Percentiles rank a stretch among this genome's conserved stretches.
Conservation (phyloP, 2,329 filamentous ascomycete genomes). For the Hymenotorrendiella dingleyae region DNA sequence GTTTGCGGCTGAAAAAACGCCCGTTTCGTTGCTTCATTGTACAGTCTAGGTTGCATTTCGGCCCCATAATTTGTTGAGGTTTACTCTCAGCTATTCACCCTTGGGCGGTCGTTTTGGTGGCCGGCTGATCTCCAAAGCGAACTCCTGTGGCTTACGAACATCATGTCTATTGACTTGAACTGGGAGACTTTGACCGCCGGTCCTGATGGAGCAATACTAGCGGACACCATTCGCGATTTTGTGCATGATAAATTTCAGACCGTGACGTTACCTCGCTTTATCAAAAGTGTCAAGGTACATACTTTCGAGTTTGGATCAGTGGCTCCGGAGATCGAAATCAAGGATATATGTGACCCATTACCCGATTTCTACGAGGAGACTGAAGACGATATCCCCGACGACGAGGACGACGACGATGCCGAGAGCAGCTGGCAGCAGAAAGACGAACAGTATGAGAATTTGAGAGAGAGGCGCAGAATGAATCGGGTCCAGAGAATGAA, state of each 20-base stretch:
- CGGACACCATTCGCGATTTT: slow-evolving; percentile 83
- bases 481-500: slow-evolving; percentile 32
- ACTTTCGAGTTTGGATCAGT: slow-evolving; percentile 87
- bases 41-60: background rate
- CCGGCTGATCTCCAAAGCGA: slow-evolving; percentile 1
- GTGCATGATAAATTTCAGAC: slow-evolving; percentile 95
- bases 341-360: slow-evolving; percentile 93
- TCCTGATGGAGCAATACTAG: slow-evolving; percentile 77
- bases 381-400: slow-evolving; percentile 55
- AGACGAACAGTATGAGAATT: slow-evolving; percentile 15
- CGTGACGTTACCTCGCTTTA: slow-evolving; percentile 86
- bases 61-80: no score
- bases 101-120: background rate
- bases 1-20: background rate
- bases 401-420: slow-evolving; percentile 42
- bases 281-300: slow-evolving; percentile 91
- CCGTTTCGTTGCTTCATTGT: background rate
- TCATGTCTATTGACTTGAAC: slow-evolving; percentile 99
- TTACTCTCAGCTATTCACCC: background rate
- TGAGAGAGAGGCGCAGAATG: slow-evolving; percentile 32
- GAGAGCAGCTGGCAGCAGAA: slow-evolving; percentile 29
- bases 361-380: slow-evolving; percentile 93
- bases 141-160: no score
- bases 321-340: slow-evolving; percentile 80
- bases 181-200: slow-evolving; percentile 91